Percentiles rank a stretch among this genome's conserved stretches.
These are phyloP conservation scores for Pseudocercospora fuligena DNA, from an alignment of 2,329 filamentous ascomycete genomes.

Conservation along the genomic window DNA sequence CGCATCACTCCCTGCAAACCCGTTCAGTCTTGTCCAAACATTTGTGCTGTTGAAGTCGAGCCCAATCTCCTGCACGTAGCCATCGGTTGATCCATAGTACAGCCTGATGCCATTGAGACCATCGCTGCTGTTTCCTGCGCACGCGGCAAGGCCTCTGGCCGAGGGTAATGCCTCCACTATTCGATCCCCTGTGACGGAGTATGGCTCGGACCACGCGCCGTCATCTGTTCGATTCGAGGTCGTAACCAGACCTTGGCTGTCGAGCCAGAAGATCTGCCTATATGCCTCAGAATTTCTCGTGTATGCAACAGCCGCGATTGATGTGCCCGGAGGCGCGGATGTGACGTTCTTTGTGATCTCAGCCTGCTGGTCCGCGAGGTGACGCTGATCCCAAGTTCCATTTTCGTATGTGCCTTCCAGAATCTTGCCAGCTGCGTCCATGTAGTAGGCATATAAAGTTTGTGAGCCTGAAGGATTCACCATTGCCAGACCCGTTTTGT, in stretches of 20 bases:
- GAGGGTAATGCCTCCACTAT: background rate
- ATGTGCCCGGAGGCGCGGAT: background rate
- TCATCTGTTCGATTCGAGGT: background rate
- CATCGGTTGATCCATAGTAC: constrained; percentile 14
- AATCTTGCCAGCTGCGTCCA: constrained; percentile 21
- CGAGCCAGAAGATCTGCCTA: background rate
- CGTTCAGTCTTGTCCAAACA: background rate
- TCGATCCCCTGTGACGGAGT: background rate
- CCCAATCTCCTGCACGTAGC: background rate
- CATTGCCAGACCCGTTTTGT: constrained; percentile 25
- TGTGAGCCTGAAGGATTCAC: constrained; percentile 5
- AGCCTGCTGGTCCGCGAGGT: constrained; percentile 9
- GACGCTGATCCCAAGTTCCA: constrained; percentile 18
- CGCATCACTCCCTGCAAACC: background rate
- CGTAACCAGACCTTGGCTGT: background rate
- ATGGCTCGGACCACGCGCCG: constrained; percentile 13
- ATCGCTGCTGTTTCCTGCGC: constrained; percentile 10
- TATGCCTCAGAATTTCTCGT: background rate
- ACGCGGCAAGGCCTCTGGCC: constrained; percentile 21
- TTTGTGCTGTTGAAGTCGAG: background rate
- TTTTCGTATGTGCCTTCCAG: constrained; percentile 22
- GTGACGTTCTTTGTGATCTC: constrained; percentile 18
- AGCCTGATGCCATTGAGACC: constrained; percentile 27
- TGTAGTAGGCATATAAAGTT: constrained; percentile 22
- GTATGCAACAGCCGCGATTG: background rate